A percentile compares a stretch with the other conserved stretches of the same genome.
phyloP scores from a whole-genome alignment of 1,284 basidiomycete species.

The Chondrostereum purpureum region DNA sequence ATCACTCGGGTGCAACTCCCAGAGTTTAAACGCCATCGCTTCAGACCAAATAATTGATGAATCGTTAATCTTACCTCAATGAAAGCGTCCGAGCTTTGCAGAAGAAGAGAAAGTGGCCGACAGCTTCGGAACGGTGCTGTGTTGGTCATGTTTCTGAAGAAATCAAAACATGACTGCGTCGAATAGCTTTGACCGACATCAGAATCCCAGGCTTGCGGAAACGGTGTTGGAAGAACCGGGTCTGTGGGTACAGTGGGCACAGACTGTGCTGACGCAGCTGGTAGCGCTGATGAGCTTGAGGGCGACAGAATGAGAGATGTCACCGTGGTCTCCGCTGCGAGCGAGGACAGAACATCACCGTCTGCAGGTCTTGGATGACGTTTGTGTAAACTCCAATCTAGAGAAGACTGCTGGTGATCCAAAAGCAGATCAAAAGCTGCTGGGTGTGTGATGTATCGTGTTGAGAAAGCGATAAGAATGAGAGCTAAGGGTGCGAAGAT shows the following conservation, averaged over 20 bases:
- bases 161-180: conserved; percentile 52
- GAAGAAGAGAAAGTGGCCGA: conserved; percentile 69
- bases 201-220: conserved; percentile 71
- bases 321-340: neutral
- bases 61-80: conserved; percentile 43
- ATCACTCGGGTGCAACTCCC: no score
- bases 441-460: conserved; percentile 43
- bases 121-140: conserved; percentile 56
- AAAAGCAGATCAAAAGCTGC: conserved; percentile 38
- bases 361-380: conserved; percentile 24
- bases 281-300: no score
- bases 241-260: conserved; percentile 25
- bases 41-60: no score
- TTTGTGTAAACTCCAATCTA: conserved; percentile 35
- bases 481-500: conserved; percentile 49
- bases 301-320: no score
- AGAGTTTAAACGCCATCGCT: no score
- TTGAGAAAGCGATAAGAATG: conserved; percentile 44
- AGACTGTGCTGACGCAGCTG: conserved; percentile 11
- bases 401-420: conserved; percentile 15
- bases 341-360: neutral
- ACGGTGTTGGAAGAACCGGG: conserved; percentile 58
- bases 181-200: conserved; percentile 59
- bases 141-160: conserved; percentile 69
- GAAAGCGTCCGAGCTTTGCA: conserved; percentile 53